Conservation (phyloP, 495 filamentous ascomycete species). For the Penicillium pulvis region DNA sequence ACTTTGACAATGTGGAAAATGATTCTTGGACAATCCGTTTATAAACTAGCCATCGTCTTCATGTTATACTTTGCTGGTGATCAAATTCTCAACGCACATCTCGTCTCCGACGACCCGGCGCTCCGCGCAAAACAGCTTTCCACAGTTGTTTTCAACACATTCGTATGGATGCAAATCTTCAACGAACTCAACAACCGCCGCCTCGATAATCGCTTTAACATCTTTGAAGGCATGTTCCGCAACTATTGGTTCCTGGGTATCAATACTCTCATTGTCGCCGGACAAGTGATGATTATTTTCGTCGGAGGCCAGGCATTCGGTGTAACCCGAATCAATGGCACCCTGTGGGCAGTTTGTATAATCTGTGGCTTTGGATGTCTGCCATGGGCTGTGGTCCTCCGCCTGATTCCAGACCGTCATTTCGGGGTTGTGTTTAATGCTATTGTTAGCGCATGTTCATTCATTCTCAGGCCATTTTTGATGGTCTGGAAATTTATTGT, state of each 20-base stretch:
- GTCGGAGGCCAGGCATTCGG: slow-evolving; percentile 74
- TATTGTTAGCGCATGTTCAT: slow-evolving; percentile 23
- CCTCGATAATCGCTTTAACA: slow-evolving; percentile 86
- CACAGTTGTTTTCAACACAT: slow-evolving; percentile 89
- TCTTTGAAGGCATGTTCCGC: slow-evolving; percentile 75
- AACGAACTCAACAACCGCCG: slow-evolving; percentile 94
- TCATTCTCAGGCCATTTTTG: slow-evolving; percentile 35
- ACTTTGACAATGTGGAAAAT: slow-evolving; percentile 94
- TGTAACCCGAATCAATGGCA: slow-evolving; percentile 64
- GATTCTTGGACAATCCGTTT: slow-evolving; percentile 85
- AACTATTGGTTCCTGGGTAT: slow-evolving; percentile 87
- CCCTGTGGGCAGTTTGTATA: slow-evolving; percentile 78
- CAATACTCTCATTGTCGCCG: slow-evolving; percentile 75
- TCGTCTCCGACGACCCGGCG: slow-evolving; percentile 37
- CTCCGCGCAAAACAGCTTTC: slow-evolving; percentile 51
- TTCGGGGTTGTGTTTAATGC: slow-evolving; percentile 47
- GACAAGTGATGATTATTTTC: slow-evolving; percentile 80
- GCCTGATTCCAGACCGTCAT: slow-evolving; percentile 63
- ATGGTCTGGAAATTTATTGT: slow-evolving; percentile 24
- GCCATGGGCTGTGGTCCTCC: slow-evolving; percentile 70
- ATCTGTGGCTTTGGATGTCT: slow-evolving; percentile 71
- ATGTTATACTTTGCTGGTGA: slow-evolving; percentile 73
- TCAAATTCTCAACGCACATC: slow-evolving; percentile 56
- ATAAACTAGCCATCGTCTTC: slow-evolving; percentile 77
- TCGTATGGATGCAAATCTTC: slow-evolving; percentile 97